These are phyloP conservation scores for Cubamyces lactineus DNA, from an alignment of 768 basidiomycete genomes.

Conservation along the genomic window DNA sequence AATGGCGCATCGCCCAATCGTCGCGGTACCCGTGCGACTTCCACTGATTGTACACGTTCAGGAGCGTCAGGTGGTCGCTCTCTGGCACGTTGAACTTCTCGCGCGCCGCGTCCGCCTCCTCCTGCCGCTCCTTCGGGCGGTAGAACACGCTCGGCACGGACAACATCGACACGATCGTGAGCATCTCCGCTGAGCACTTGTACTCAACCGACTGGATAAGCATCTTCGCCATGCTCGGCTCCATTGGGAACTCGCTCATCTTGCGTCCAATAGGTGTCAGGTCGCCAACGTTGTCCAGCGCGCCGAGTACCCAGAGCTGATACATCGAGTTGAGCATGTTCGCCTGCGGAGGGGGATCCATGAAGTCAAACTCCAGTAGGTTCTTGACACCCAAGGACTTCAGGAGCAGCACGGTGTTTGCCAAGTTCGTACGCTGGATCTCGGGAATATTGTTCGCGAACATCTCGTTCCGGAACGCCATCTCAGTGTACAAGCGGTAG, in stretches of 20 bases:
- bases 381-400: conserved; percentile 98
- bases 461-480: conserved; percentile 94
- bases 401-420: conserved; percentile 92
- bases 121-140: conserved; percentile 94
- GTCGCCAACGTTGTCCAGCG: conserved; percentile 97
- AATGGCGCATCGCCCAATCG: conserved; percentile 94
- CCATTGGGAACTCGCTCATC: conserved; percentile 99
- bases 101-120: conserved; percentile 95
- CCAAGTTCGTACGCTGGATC: conserved; percentile 96
- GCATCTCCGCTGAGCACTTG: conserved; percentile 91
- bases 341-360: conserved; percentile 99
- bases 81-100: conserved; percentile 99
- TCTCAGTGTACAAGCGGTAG: conserved; percentile 96
- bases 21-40: conserved; percentile 93
- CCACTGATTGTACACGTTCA: conserved; percentile 99
- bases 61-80: conserved; percentile 92
- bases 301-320: conserved; percentile 98
- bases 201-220: conserved; percentile 94
- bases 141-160: conserved; percentile 98
- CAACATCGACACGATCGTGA: conserved; percentile 98
- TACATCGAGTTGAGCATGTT: conserved; percentile 99
- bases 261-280: conserved; percentile 89
- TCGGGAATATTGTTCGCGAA: conserved; percentile 97
- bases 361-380: conserved; percentile 97
- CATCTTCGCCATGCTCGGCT: conserved; percentile 99